A percentile compares a stretch with the other conserved stretches of the same genome.
These are phyloP conservation scores for Cenchrus americanus DNA, from an alignment of 176 grass and related monocot genomes.

Conservation along the genomic window DNA sequence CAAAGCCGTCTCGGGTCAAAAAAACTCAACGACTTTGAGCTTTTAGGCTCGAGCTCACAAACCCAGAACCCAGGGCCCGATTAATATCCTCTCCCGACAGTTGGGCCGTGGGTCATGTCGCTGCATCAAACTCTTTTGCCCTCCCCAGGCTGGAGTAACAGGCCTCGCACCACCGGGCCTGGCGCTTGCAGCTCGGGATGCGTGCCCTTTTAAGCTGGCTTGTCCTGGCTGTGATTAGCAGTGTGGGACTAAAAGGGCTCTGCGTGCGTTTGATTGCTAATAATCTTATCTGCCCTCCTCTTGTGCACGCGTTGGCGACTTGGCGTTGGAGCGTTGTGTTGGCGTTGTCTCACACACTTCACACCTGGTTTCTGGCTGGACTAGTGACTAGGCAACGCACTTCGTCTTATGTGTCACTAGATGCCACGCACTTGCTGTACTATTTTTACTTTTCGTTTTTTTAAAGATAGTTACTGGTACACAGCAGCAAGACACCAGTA, in stretches of 20 bases:
- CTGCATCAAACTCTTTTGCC: neutral
- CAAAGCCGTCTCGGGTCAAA: neutral
- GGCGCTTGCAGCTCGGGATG: rapidly evolving
- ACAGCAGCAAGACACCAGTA: too few species aligned
- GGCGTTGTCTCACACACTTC: too few species aligned
- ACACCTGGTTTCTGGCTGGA: too few species aligned
- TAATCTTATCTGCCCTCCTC: too few species aligned
- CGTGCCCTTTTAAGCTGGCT: neutral
- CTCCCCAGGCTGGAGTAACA: constrained; percentile 34
- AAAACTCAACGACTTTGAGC: neutral
- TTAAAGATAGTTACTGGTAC: too few species aligned
- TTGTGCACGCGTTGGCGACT: too few species aligned
- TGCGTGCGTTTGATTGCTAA: too few species aligned
- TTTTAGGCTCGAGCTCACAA: neutral
- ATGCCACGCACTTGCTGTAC: too few species aligned
- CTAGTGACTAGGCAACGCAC: too few species aligned
- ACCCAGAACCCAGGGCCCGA: neutral
- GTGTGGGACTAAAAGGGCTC: constrained; percentile 6
- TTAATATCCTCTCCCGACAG: neutral
- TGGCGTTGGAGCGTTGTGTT: too few species aligned
- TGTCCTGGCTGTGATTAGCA: neutral
- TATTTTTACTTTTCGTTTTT: too few species aligned
- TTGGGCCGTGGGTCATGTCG: neutral
- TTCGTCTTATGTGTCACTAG: too few species aligned
- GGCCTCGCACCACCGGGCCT: constrained; percentile 17